Conservation (phyloP, 257 asterid species). For the Solanum piurae region DNA sequence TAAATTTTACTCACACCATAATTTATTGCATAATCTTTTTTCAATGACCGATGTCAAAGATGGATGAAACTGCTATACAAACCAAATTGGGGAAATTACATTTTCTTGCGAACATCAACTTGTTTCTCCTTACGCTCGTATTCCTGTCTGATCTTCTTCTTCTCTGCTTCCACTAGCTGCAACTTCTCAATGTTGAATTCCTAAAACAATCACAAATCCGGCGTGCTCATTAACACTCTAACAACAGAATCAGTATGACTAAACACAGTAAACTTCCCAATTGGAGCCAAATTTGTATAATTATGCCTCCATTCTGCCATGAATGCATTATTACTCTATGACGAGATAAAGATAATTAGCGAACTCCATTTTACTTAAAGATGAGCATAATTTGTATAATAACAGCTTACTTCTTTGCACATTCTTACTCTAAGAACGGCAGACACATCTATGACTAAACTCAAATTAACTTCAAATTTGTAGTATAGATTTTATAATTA, state of each 20-base stretch:
- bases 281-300: not conserved
- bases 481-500: not conserved
- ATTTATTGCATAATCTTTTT: not conserved
- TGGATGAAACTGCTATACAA: not conserved
- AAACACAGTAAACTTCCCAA: not conserved
- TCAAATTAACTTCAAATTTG: not conserved
- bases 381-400: not conserved
- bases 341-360: not conserved
- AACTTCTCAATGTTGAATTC: conserved; percentile 98
- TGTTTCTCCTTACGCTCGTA: conserved; percentile 93
- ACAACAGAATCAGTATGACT: not conserved
- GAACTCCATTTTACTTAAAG: not conserved
- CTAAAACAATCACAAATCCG: conserved; percentile 17
- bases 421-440: not conserved
- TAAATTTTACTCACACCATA: not conserved
- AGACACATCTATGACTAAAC: not conserved
- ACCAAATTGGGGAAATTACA: conserved; percentile 27
- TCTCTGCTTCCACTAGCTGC: conserved; percentile 96
- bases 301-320: not conserved
- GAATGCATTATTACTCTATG: not conserved
- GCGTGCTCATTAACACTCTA: not conserved
- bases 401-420: not conserved
- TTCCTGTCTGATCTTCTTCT: conserved; percentile 95
- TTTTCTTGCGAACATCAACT: conserved; percentile 80
- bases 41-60: not conserved